Percentiles rank a stretch among this genome's conserved stretches.
phyloP scores from a whole-genome alignment of 2,329 filamentous ascomycete species.

The Fusarium sp. region DNA sequence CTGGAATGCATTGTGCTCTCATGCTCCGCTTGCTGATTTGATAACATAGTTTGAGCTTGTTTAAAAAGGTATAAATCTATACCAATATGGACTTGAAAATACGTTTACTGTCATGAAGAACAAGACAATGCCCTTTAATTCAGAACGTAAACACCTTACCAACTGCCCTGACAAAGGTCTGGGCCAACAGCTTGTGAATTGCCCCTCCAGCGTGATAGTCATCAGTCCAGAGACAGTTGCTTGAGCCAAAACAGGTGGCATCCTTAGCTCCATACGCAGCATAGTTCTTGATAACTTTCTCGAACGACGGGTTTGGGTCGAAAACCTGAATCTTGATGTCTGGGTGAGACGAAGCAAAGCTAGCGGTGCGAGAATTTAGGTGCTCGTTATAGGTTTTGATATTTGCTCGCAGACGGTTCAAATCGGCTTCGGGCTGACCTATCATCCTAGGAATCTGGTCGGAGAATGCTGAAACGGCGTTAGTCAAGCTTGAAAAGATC shows the following conservation, averaged over 20 bases:
- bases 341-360: constrained; percentile 16
- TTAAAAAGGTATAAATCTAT: background rate
- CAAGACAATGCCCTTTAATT: too few species aligned
- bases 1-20: too few species aligned
- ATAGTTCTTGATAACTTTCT: constrained; percentile 14
- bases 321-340: constrained; percentile 21
- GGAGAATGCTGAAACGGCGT: constrained; percentile 8
- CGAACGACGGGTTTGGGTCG: constrained; percentile 29
- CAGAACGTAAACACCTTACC: constrained; percentile 3
- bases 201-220: constrained; percentile 34
- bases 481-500: background rate
- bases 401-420: constrained; percentile 16
- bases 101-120: background rate
- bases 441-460: constrained; percentile 32
- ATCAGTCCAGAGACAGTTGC: constrained; percentile 34
- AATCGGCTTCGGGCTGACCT: constrained; percentile 18
- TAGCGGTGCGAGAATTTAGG: constrained; percentile 11
- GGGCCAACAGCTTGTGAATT: constrained; percentile 33
- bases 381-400: constrained; percentile 32
- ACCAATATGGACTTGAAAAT: background rate
- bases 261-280: constrained; percentile 30
- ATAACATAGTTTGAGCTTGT: too few species aligned
- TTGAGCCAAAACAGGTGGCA: constrained; percentile 29
- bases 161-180: constrained; percentile 20
- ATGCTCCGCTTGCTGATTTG: too few species aligned